Percentiles rank a stretch among this genome's conserved stretches.
Evolutionary conservation across 139 green algal species (phyloP).

Genomic region (Edaphochlamys debaryana): DNA sequence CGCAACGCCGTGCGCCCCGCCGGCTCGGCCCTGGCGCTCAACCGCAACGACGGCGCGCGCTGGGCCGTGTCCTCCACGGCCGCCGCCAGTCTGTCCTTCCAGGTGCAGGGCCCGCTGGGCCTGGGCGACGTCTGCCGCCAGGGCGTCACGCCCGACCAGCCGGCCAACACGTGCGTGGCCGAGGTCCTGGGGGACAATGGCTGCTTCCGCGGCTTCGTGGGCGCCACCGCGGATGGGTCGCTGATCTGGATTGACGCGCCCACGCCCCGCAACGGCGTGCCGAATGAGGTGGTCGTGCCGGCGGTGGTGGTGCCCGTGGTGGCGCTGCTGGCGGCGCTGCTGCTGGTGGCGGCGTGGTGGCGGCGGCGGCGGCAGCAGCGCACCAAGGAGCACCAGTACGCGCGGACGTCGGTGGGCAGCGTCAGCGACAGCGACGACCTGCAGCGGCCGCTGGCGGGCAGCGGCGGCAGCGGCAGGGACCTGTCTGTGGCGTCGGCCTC

Average conservation of each 20-base stretch:
- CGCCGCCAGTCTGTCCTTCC: not conserved
- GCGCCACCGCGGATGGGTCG: not conserved
- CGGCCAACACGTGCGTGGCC: slow-evolving; percentile 20
- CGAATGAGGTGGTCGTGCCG: not conserved
- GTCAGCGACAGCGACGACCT: not conserved
- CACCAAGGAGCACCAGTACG: not conserved
- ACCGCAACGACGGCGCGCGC: slow-evolving; percentile 14
- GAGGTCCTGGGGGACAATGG: slow-evolving; percentile 19
- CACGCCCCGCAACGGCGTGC: not conserved
- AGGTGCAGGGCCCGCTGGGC: slow-evolving; percentile 14
- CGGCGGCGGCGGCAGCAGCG: slow-evolving; percentile 14
- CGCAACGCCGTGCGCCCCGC: not conserved
- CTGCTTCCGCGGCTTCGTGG: slow-evolving; percentile 37
- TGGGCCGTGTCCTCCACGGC: slow-evolving; percentile 6
- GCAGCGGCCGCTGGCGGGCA: slow-evolving; percentile 4
- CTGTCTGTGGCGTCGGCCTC: no score
- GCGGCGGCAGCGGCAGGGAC: no score
- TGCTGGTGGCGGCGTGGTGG: not conserved
- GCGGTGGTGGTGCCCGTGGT: slow-evolving; percentile 34
- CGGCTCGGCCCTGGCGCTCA: not conserved
- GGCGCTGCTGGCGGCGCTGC: not conserved
- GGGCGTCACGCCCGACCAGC: slow-evolving; percentile 27
- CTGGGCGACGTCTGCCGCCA: slow-evolving; percentile 37
- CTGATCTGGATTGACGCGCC: slow-evolving; percentile 1
- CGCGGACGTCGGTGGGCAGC: not conserved